phyloP scores from a whole-genome alignment of 108 stramenopile species.

The Nitzschia sp. region DNA sequence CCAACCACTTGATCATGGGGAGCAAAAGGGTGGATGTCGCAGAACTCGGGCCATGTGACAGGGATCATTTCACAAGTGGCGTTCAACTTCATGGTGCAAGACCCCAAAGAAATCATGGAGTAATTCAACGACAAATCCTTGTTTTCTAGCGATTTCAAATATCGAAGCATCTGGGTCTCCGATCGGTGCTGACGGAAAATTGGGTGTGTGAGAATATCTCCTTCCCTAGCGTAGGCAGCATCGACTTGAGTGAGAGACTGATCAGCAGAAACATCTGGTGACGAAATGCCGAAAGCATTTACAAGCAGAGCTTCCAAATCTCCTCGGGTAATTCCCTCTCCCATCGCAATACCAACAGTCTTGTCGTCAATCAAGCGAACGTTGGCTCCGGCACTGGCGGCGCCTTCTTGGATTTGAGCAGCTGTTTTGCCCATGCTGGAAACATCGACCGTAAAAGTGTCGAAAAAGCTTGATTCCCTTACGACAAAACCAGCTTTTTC shows the following conservation, averaged over 20 bases:
- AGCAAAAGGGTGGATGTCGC: constrained; percentile 97
- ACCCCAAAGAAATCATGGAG: constrained; percentile 98
- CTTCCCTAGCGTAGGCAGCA: constrained; percentile 55
- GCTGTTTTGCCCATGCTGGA: constrained; percentile 76
- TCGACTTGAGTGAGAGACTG: constrained; percentile 68
- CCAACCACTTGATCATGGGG: constrained; percentile 91
- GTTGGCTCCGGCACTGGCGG: constrained; percentile 84
- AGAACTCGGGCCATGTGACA: constrained; percentile 97
- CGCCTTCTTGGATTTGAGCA: constrained; percentile 66
- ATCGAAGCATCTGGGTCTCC: constrained; percentile 98
- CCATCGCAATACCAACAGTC: constrained; percentile 91
- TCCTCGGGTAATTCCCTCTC: constrained; percentile 88
- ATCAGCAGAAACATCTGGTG: constrained; percentile 73
- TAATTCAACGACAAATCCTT: constrained; percentile 96
- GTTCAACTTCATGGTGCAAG: constrained; percentile 99
- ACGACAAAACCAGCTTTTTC: constrained; percentile 71
- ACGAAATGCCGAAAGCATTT: constrained; percentile 69
- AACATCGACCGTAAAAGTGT: constrained; percentile 89
- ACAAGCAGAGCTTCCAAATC: constrained; percentile 71
- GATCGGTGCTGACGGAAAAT: constrained; percentile 95
- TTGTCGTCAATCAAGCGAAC: constrained; percentile 87
- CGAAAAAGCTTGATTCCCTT: constrained; percentile 82
- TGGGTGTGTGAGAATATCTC: constrained; percentile 90
- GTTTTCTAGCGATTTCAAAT: constrained; percentile 94
- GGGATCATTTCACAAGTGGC: constrained; percentile 98